Evolutionary conservation across 305 asterid genomes (phyloP), one percentile per base, ranked within the genome.

Genomic region (Fraxinus greggii): DNA sequence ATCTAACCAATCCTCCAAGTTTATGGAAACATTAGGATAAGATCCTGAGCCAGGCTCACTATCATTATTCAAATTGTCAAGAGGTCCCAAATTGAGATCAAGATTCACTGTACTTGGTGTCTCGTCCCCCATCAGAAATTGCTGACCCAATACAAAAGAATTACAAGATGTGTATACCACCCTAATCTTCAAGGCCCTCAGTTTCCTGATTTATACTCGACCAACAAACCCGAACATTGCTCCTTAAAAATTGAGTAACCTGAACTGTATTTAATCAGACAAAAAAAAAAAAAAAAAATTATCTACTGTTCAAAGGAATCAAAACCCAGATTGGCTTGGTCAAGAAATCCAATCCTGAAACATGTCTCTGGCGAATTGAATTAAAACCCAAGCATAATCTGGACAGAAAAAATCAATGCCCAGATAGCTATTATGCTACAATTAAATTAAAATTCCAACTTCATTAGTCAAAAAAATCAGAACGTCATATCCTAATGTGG

Each of bases 71-170:
- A 88, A 77, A 77, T 85, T 85, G 81, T 86, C 87, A 80, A 69
- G 26, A 40, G 89, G 90, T 26, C 89, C 92, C 86, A 88, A 82
- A 80, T 90, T 90, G 83, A 90, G 90, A 87, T 90, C 92, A 79
- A 90, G 89, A 85, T 90, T 85, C 88, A 89, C 85, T 0, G 85
- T 48, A 83, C 75, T 85, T 0, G 84, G 84, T 15, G 84, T 79
- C 63, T 84, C 90, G 35, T 87, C 91, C 5, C 78, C 92, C 93
- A 90, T 90, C 7, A 24, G 31, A 59, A 80, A 15, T 42, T 42
- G 73, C 48, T 21, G 33, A 48, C 61, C 42, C 81, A 26, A 65
- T 45, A 29, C 10, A 33, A 77, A 78, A 56, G 5, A 65, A 31
- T 21, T 59, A 65, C 63, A 21, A 74, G 26, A 12, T 75, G n/a